Percentiles rank a stretch among this genome's conserved stretches.
phyloP scores from a whole-genome alignment of 148 eudicot species.

The Salicornia ramosissima region DNA sequence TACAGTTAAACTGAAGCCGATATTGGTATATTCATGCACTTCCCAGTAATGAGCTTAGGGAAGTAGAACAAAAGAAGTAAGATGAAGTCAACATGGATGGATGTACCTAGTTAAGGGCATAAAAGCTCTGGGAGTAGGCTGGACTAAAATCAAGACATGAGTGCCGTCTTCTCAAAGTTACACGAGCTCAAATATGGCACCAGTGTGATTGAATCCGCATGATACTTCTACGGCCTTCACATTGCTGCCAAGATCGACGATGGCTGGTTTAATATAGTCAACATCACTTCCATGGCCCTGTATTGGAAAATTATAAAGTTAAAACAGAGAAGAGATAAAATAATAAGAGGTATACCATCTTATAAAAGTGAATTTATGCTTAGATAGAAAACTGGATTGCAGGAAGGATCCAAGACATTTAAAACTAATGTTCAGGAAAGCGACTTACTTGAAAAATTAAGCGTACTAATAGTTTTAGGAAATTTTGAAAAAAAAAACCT shows the following conservation, averaged over 20 bases:
- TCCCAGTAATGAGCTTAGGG: background rate
- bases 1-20: conserved; percentile 1
- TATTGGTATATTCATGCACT: background rate
- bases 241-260: conserved; percentile 48
- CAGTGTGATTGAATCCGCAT: conserved; percentile 96
- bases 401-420: background rate
- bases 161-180: conserved; percentile 12
- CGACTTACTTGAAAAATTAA: background rate
- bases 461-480: too few relatives aligned
- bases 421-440: background rate
- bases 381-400: background rate
- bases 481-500: too few relatives aligned
- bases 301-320: background rate
- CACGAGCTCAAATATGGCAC: conserved; percentile 50
- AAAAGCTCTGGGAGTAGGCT: conserved; percentile 1
- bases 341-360: background rate
- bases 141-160: background rate
- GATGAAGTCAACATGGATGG: background rate
- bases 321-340: background rate
- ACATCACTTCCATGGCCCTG: conserved; percentile 91
- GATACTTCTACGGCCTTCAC: conserved; percentile 74
- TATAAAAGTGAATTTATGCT: background rate
- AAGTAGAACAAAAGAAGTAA: background rate
- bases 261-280: conserved; percentile 61
- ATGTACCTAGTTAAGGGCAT: conserved; percentile 11